Evolutionary conservation across 2,329 filamentous ascomycete species (phyloP), one percentile per base, ranked within the genome.

Genomic region (Fusarium sp.): DNA sequence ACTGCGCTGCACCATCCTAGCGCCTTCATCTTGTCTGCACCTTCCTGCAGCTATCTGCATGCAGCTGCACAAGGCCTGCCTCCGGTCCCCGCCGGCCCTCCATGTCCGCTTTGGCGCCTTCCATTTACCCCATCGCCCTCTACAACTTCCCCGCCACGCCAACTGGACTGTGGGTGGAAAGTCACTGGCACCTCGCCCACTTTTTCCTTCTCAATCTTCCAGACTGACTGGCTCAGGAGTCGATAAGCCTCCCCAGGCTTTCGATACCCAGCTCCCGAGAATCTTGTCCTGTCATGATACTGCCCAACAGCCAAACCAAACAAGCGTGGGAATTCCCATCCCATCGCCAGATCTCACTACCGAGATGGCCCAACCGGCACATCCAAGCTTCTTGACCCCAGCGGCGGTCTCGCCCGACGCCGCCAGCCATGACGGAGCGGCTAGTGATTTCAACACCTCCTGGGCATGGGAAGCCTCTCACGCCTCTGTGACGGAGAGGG

Each of bases 1-100:
- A 13, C 25, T 37, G 35, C 35, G 16, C 35, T 37, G 35, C 35
- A 37, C 48, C 32, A 45, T 41, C 56, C 68, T 74, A 75, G 72
- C 60, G 71, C 27, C 67, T 67, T 43, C 18, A 25, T 72, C 64
- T 75, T 67, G 58, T 56, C 66, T 69, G 64, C 67, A 67, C 45
- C 67, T 75, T 68, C 56, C 66, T 68, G 41, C 72, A 74, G 67
- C 66, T 48, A 48, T 48, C 43, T 69, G 67, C 76, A 78, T 77
- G 76, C 69, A 77, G 68, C 69, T 68, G 69, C 61, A 72, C 73
- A 78, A 72, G 72, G 41, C 75, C 63, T 75, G 73, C 76, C 67
- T 78, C 74, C 76, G 71, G 73, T 74, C 73, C 69, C 73, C 70
- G 68, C 73, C 68, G 71, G 76, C 71, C 43, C 66, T 75, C 62